phyloP scores from a whole-genome alignment of 768 basidiomycete genomes.

The Kwoniella europaea region DNA sequence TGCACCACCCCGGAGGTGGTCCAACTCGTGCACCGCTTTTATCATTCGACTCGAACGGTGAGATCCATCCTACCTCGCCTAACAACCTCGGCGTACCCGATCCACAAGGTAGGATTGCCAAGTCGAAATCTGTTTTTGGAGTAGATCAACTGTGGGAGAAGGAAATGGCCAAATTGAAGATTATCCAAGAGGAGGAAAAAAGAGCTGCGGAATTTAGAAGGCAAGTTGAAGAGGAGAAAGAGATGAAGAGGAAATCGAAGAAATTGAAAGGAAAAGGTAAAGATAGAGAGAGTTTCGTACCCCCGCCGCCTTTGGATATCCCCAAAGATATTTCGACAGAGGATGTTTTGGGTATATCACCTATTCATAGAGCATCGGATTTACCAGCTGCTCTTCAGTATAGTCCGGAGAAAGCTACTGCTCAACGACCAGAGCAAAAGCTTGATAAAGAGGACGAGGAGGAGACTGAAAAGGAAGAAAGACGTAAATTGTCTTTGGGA shows the following conservation, averaged over 20 bases:
- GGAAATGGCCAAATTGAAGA: slow-evolving; percentile 78
- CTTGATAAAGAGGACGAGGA: background rate
- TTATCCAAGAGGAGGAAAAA: slow-evolving; percentile 72
- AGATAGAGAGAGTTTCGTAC: background rate
- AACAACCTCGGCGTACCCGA: slow-evolving; percentile 6
- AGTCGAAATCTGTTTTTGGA: slow-evolving; percentile 83
- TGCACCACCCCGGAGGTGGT: background rate
- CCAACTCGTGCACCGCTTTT: slow-evolving; percentile 25
- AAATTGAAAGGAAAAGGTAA: slow-evolving; percentile 39
- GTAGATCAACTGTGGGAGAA: slow-evolving; percentile 91
- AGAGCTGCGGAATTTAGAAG: slow-evolving; percentile 58
- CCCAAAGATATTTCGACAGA: slow-evolving; percentile 5
- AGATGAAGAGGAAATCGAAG: slow-evolving; percentile 47
- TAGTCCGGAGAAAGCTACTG: slow-evolving; percentile 18
- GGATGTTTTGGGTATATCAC: slow-evolving; percentile 25
- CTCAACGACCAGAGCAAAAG: background rate
- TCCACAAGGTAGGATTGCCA: slow-evolving; percentile 52
- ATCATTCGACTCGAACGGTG: slow-evolving; percentile 21
- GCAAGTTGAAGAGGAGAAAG: slow-evolving; percentile 62
- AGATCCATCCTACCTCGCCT: slow-evolving; percentile 17
- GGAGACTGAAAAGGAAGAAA: background rate
- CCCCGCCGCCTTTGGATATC: background rate
- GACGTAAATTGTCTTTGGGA: slow-evolving; percentile 7
- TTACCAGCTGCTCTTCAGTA: slow-evolving; percentile 27
- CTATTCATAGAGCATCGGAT: slow-evolving; percentile 18